Evolutionary conservation across 2,329 filamentous ascomycete genomes (phyloP).

Genomic region (Fusarium oligoseptatum): DNA sequence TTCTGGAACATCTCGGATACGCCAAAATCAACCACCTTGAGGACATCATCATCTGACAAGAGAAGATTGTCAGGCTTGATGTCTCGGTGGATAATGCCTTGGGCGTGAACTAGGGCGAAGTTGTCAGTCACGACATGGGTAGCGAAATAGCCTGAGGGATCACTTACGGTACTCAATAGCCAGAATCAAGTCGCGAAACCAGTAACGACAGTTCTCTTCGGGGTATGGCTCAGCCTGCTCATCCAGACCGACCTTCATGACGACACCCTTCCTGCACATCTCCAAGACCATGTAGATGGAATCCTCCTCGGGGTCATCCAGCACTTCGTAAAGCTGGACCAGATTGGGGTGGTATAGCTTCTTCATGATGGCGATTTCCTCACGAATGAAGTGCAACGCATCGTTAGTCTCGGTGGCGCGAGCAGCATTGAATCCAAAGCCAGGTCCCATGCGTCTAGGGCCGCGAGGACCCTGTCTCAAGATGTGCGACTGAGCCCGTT

Average conservation of each 20-base stretch:
- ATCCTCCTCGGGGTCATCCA: constrained; percentile 96
- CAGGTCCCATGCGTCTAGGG: constrained; percentile 48
- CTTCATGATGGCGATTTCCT: constrained; percentile 99
- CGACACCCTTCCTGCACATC: constrained; percentile 97
- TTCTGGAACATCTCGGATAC: constrained; percentile 99
- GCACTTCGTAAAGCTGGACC: constrained; percentile 92
- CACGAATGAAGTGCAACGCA: constrained; percentile 87
- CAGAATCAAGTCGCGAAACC: constrained; percentile 94
- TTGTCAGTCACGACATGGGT: background rate
- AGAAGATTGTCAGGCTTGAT: constrained; percentile 98
- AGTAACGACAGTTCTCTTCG: constrained; percentile 85
- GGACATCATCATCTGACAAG: constrained; percentile 88
- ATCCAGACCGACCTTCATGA: constrained; percentile 95
- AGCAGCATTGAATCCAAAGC: constrained; percentile 45
- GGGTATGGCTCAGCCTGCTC: constrained; percentile 85
- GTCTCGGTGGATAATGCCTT: constrained; percentile 94
- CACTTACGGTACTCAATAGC: constrained; percentile 90
- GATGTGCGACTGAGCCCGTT: constrained; percentile 90
- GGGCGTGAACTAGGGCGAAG: constrained; percentile 78
- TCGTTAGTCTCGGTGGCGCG: constrained; percentile 71
- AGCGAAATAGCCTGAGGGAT: background rate
- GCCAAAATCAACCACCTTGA: constrained; percentile 99
- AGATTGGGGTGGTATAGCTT: constrained; percentile 95
- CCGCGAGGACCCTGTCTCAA: constrained; percentile 67
- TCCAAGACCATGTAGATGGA: constrained; percentile 99